Evolutionary conservation across 345 rosid species (phyloP), one percentile per base, ranked within the genome.

Genomic region (Geranium rotundifolium): DNA sequence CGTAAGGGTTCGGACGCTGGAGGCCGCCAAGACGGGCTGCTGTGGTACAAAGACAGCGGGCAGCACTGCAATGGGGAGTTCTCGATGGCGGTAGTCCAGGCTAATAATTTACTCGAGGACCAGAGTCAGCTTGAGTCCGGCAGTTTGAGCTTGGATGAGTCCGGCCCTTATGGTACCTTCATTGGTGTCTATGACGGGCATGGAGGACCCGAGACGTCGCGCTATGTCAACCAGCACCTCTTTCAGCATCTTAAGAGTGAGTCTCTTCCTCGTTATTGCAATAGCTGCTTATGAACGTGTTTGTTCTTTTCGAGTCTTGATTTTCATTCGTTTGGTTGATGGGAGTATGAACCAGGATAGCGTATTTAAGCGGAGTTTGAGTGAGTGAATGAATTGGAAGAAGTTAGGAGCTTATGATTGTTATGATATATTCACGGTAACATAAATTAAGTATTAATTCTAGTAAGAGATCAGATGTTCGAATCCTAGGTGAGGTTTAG

Each of bases 51-150:
- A 56, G 84, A 80, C 62, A 65, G 29, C 6, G 84, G 81, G 56
- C 81, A 80, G n/a, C 81, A 80, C 69, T 63, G 66, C 19, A 71
- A 56, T 69, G 84, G 84, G 41, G 84, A 80, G 46, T 80, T 77
- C 60, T 80, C 84, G 1, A 80, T 80, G 81, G 84, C 84, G 30
- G 84, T 80, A 9, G 76, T 80, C 57, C 84, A 80, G 70, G 84
- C 84, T 58, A 80, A 80, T 65, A 77, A 71, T 64, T 66, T 80
- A 41, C 84, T 80, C 13, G 84, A 80, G 73, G 84, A 80, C 68
- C 84, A 80, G 69, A 72, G 81, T 61, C 84, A 80, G 71, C 19
- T 80, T 58, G 84, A 80, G 68, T 77, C 81, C 1, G 84, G 84
- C 58, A 75, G 75, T 60, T 70, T 80, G 74, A 75, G 81, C 63